phyloP scores from a whole-genome alignment of 352 stramenopile species.

The Phytophthora palmivora region DNA sequence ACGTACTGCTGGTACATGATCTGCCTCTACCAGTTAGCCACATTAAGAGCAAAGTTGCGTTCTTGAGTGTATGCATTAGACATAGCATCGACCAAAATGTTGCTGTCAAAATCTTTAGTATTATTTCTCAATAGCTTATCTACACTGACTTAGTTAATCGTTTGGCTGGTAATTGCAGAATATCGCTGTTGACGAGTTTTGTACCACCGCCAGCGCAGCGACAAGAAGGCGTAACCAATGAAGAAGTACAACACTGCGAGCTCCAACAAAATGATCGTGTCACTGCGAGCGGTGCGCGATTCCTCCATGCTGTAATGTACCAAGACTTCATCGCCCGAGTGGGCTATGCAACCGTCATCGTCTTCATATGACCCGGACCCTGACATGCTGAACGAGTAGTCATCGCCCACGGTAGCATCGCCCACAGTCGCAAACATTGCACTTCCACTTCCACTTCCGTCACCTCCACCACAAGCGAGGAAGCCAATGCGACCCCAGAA shows the following conservation, averaged over 20 bases:
- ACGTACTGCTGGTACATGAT: no score
- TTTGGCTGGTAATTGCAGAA: not conserved
- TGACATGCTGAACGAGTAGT: conserved; percentile 28
- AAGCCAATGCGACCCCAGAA: conserved; percentile 31
- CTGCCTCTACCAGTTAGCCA: no score
- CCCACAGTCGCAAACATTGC: conserved; percentile 26
- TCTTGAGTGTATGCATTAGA: no score
- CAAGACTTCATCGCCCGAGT: conserved; percentile 54
- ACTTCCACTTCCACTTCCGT: conserved; percentile 30
- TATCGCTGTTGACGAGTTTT: conserved; percentile 25
- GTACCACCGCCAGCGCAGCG: conserved; percentile 40
- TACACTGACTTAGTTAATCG: conserved; percentile 7
- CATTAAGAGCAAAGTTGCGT: no score
- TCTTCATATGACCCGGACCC: conserved; percentile 24
- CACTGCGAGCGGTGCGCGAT: conserved; percentile 29
- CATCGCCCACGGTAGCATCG: conserved; percentile 28
- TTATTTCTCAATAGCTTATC: no score
- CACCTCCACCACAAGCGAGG: conserved; percentile 28
- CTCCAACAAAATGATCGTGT: conserved; percentile 54
- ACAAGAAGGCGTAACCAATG: conserved; percentile 44
- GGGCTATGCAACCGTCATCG: conserved; percentile 43
- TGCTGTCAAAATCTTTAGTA: no score
- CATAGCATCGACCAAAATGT: no score
- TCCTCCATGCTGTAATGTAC: conserved; percentile 58
- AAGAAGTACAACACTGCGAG: conserved; percentile 43